A percentile compares a stretch with the other conserved stretches of the same genome.
phyloP scores from a whole-genome alignment of 768 basidiomycete species.

The Cantharellus anzutake region DNA sequence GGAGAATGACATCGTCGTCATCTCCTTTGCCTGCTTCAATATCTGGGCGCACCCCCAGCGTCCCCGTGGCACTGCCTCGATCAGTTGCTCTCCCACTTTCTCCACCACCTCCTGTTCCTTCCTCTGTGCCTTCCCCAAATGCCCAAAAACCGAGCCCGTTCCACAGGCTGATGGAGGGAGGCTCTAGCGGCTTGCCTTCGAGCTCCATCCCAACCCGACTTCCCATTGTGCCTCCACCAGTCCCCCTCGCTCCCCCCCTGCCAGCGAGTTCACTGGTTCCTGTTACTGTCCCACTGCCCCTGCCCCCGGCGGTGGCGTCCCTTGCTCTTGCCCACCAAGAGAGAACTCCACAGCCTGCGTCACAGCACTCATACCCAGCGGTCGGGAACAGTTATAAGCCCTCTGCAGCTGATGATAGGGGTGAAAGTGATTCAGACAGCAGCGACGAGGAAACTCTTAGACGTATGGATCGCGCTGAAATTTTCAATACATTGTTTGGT shows the following conservation, averaged over 20 bases:
- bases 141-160: constrained; percentile 54
- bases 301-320: constrained; percentile 7
- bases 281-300: constrained; percentile 10
- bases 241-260: constrained; percentile 17
- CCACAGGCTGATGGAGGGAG: constrained; percentile 38
- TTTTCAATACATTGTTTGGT: constrained; percentile 63
- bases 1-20: constrained; percentile 11
- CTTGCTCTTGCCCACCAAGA: no score
- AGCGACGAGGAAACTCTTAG: constrained; percentile 63
- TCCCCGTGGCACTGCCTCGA: constrained; percentile 15
- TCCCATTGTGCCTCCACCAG: constrained; percentile 20
- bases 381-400: constrained; percentile 26
- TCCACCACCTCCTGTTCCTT: constrained; percentile 13
- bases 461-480: constrained; percentile 41
- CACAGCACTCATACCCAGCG: constrained; percentile 37
- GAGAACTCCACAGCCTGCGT: constrained; percentile 33
- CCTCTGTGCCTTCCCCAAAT: constrained; percentile 14
- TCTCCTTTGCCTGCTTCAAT: constrained; percentile 10
- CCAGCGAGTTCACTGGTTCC: background rate
- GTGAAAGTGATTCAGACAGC: constrained; percentile 43
- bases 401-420: constrained; percentile 60
- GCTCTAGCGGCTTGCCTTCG: background rate
- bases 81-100: constrained; percentile 14
- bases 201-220: constrained; percentile 9
- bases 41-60: constrained; percentile 13